phyloP scores from a whole-genome alignment of 805 yeast species.

The Schwanniomyces polymorphus region DNA sequence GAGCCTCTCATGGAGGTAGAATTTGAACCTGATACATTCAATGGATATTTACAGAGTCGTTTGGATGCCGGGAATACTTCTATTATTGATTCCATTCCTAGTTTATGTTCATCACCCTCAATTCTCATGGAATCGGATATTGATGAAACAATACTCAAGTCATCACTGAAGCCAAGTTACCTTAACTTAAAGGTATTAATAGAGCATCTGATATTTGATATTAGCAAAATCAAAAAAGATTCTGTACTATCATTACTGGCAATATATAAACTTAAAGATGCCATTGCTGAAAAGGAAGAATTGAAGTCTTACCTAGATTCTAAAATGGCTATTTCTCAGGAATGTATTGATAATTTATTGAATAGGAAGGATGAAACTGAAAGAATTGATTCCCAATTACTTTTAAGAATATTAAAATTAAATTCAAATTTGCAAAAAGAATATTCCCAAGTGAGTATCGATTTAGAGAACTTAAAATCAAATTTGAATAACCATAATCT shows the following conservation, averaged over 20 bases:
- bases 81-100: conserved; percentile 14
- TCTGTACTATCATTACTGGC: conserved; percentile 30
- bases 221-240: conserved; percentile 31
- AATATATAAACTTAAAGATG: conserved; percentile 26
- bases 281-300: conserved; percentile 29
- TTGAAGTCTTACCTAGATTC: conserved; percentile 28
- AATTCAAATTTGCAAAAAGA: conserved; percentile 31
- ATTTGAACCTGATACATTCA: conserved; percentile 30
- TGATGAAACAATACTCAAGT: conserved; percentile 13
- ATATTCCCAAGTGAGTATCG: conserved; percentile 21
- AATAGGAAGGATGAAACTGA: conserved; percentile 10
- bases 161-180: conserved; percentile 25
- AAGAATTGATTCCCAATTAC: conserved; percentile 24
- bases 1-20: conserved; percentile 18
- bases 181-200: conserved; percentile 43
- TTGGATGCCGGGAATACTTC: conserved; percentile 26
- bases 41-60: conserved; percentile 30
- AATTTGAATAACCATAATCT: conserved; percentile 42
- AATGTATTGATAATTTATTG: conserved; percentile 29
- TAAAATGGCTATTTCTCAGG: conserved; percentile 30
- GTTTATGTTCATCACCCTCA: conserved; percentile 18
- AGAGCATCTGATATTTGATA: conserved; percentile 45
- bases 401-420: conserved; percentile 33
- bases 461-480: conserved; percentile 25
- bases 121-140: conserved; percentile 15